Conservation (phyloP, 2,329 filamentous ascomycete genomes). For the Curvularia sp. region DNA sequence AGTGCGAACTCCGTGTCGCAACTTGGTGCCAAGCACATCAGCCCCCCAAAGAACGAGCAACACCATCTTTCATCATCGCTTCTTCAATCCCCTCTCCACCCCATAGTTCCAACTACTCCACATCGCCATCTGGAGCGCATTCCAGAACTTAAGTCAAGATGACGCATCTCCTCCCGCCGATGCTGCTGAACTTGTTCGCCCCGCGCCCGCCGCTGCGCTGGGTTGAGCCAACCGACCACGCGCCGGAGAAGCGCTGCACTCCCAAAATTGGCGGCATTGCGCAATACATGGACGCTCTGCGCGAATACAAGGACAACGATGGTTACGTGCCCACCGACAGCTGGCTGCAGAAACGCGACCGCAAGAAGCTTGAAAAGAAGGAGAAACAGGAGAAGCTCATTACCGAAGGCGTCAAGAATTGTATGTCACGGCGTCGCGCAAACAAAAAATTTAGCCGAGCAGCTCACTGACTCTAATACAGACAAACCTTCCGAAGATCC, state of each 20-base stretch:
- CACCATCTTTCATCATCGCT: slow-evolving; percentile 28
- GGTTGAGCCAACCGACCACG: slow-evolving; percentile 81
- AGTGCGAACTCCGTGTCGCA: slow-evolving; percentile 31
- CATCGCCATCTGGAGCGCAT: slow-evolving; percentile 44
- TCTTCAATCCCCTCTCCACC: slow-evolving; percentile 16
- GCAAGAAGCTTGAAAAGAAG: slow-evolving; percentile 81
- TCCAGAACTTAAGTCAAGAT: slow-evolving; percentile 61
- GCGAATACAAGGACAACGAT: slow-evolving; percentile 80
- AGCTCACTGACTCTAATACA: slow-evolving; percentile 48
- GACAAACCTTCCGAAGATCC: slow-evolving; percentile 85
- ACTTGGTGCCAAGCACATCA: slow-evolving; percentile 20
- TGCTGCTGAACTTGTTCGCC: slow-evolving; percentile 92
- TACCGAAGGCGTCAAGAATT: slow-evolving; percentile 69
- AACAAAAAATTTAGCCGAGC: not conserved
- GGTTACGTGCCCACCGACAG: slow-evolving; percentile 85
- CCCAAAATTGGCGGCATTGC: slow-evolving; percentile 76
- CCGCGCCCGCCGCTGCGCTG: slow-evolving; percentile 91
- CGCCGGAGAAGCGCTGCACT: slow-evolving; percentile 82
- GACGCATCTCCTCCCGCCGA: slow-evolving; percentile 96
- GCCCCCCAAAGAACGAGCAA: slow-evolving; percentile 8
- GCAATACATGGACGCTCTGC: slow-evolving; percentile 74
- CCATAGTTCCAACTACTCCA: slow-evolving; percentile 38
- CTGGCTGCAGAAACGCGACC: slow-evolving; percentile 87
- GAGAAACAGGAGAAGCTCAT: slow-evolving; percentile 69
- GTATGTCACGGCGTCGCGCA: slow-evolving; percentile 55